Evolutionary conservation across 257 asterid species (phyloP).

Genomic region (Solanum chaucha): DNA sequence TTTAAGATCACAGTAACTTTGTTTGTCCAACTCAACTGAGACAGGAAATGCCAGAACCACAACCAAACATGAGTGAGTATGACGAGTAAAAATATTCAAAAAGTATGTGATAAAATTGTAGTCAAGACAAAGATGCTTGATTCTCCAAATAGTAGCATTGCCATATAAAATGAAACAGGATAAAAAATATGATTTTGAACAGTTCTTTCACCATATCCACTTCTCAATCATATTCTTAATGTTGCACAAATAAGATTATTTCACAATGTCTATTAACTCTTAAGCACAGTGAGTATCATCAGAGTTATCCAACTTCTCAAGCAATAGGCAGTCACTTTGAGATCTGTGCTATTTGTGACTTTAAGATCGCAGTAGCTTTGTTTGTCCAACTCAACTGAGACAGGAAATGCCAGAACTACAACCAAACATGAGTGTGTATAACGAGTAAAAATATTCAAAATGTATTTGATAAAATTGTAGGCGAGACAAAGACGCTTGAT

Average conservation of each 20-base stretch:
- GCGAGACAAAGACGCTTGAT: background rate
- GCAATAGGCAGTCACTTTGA: background rate
- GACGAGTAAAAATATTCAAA: background rate
- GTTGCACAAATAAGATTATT: background rate
- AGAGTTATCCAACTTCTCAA: background rate
- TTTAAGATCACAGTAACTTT: conserved; percentile 72
- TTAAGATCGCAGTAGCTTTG: conserved; percentile 72
- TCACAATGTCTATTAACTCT: background rate
- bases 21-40: conserved; percentile 77
- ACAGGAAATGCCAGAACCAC: background rate
- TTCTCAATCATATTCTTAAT: background rate
- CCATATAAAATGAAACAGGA: background rate
- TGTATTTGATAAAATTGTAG: background rate
- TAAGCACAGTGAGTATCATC: background rate
- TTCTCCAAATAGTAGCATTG: background rate
- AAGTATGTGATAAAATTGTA: background rate
- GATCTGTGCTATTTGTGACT: conserved; percentile 58
- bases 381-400: conserved; percentile 68
- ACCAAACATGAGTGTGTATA: background rate
- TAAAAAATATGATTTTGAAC: background rate
- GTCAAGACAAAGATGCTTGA: background rate
- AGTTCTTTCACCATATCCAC: background rate
- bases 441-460: background rate
- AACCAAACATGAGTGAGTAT: background rate
- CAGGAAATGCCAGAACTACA: background rate